These are phyloP conservation scores for Primulina tabacum DNA, from an alignment of 257 asterid species.

Conservation along the genomic window DNA sequence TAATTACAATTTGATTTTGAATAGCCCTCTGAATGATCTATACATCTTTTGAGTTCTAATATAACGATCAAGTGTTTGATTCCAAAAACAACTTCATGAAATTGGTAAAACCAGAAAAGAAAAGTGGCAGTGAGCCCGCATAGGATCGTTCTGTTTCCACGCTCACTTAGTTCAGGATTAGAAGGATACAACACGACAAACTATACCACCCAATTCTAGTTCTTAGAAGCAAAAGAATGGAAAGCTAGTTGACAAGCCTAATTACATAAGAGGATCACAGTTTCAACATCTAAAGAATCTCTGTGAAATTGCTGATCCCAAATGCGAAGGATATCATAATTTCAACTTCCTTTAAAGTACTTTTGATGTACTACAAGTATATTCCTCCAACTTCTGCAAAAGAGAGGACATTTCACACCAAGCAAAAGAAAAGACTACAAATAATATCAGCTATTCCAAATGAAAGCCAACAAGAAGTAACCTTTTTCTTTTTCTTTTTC, in stretches of 20 bases:
- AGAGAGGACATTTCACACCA: slow-evolving; percentile 13
- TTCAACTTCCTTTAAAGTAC: slow-evolving; percentile 57
- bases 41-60: too few relatives aligned
- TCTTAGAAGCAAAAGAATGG: not conserved
- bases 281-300: slow-evolving; percentile 22
- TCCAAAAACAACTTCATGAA: too few relatives aligned
- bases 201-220: not conserved
- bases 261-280: slow-evolving; percentile 5
- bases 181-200: too few relatives aligned
- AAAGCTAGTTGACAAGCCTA: not conserved
- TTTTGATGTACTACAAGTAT: slow-evolving; percentile 22
- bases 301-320: not conserved
- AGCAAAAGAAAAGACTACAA: not conserved
- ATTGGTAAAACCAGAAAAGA: not conserved
- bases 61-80: too few relatives aligned
- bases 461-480: slow-evolving; percentile 18
- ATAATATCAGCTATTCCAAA: slow-evolving; percentile 9
- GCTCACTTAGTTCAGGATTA: too few relatives aligned
- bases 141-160: too few relatives aligned
- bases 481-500: slow-evolving; percentile 45
- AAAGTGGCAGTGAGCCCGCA: too few relatives aligned
- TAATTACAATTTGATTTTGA: not conserved
- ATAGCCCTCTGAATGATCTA: not conserved
- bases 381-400: slow-evolving; percentile 46
- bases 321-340: slow-evolving; percentile 28